Evolutionary conservation across 495 filamentous ascomycete genomes (phyloP).

Genomic region (Hamigera avellanea): DNA sequence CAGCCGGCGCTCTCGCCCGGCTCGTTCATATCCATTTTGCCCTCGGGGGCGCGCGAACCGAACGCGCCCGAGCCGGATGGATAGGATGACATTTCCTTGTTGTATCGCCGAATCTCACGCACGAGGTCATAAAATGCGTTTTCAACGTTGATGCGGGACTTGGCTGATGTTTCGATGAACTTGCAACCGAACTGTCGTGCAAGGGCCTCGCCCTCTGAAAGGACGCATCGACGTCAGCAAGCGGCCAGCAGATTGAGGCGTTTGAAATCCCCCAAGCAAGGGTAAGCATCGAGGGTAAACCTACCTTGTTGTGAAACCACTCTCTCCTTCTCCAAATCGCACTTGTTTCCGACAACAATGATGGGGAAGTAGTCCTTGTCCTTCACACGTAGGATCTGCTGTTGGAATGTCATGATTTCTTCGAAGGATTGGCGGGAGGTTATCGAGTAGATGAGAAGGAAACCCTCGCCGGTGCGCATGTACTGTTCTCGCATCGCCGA

Average conservation of each 20-base stretch:
- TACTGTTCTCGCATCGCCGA: slow-evolving; percentile 99
- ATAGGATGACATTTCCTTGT: slow-evolving; percentile 90
- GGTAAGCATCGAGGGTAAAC: slow-evolving; percentile 15
- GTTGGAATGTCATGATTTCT: slow-evolving; percentile 95
- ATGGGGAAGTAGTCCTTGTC: slow-evolving; percentile 99
- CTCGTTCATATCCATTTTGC: slow-evolving; percentile 69
- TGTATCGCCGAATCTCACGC: slow-evolving; percentile 91
- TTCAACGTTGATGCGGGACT: slow-evolving; percentile 95
- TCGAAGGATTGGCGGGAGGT: slow-evolving; percentile 95
- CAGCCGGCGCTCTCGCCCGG: slow-evolving; percentile 63
- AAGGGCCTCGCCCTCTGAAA: slow-evolving; percentile 76
- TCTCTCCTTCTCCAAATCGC: slow-evolving; percentile 86
- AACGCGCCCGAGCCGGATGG: slow-evolving; percentile 51
- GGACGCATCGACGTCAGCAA: slow-evolving; percentile 12
- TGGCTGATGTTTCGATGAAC: slow-evolving; percentile 98
- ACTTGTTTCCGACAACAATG: slow-evolving; percentile 99
- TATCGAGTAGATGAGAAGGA: slow-evolving; percentile 96
- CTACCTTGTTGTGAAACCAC: slow-evolving; percentile 84
- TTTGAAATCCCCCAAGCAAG: not conserved
- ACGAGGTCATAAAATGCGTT: slow-evolving; percentile 97
- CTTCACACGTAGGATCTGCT: slow-evolving; percentile 96
- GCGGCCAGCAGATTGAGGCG: not conserved
- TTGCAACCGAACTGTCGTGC: slow-evolving; percentile 85
- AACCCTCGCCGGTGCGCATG: slow-evolving; percentile 98
- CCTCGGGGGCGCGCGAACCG: slow-evolving; percentile 48